Evolutionary conservation across 768 basidiomycete species (phyloP).

Genomic region (Galerina sulciceps): DNA sequence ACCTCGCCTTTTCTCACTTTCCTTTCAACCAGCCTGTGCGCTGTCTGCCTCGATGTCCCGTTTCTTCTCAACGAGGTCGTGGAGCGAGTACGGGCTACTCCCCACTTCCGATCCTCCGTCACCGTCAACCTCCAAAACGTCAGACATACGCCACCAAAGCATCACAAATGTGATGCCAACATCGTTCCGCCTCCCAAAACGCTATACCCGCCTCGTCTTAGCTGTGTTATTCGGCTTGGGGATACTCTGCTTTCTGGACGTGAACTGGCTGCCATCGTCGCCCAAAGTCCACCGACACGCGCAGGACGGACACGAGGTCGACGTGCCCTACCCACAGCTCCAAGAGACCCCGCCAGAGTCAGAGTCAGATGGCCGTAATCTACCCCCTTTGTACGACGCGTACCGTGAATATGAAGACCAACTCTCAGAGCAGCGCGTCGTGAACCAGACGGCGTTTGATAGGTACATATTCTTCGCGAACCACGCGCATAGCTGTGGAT

Average conservation of each 20-base stretch:
- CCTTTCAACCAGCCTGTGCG: not conserved
- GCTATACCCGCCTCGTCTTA: slow-evolving; percentile 18
- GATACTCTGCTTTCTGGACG: not conserved
- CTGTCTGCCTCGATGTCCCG: not conserved
- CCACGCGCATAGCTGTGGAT: slow-evolving; percentile 54
- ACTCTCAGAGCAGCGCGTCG: slow-evolving; percentile 11
- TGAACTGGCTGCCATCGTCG: not conserved
- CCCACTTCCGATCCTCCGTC: not conserved
- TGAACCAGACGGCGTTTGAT: slow-evolving; percentile 29
- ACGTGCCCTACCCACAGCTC: slow-evolving; percentile 10
- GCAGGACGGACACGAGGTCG: not conserved
- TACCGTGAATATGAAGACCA: slow-evolving; percentile 22
- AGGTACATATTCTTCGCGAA: slow-evolving; percentile 55
- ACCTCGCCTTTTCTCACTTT: not conserved
- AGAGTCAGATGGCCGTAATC: not conserved
- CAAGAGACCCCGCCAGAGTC: slow-evolving; percentile 1
- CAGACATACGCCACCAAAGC: no score
- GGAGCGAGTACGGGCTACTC: not conserved
- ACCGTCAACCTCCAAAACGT: not conserved
- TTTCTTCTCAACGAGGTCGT: not conserved
- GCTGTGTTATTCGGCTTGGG: not conserved
- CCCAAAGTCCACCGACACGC: not conserved
- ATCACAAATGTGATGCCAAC: not conserved
- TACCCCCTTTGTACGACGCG: slow-evolving; percentile 22
- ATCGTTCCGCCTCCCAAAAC: slow-evolving; percentile 8